Evolutionary conservation across 2,329 filamentous ascomycete species (phyloP).

Genomic region (Aureobasidium zeae): DNA sequence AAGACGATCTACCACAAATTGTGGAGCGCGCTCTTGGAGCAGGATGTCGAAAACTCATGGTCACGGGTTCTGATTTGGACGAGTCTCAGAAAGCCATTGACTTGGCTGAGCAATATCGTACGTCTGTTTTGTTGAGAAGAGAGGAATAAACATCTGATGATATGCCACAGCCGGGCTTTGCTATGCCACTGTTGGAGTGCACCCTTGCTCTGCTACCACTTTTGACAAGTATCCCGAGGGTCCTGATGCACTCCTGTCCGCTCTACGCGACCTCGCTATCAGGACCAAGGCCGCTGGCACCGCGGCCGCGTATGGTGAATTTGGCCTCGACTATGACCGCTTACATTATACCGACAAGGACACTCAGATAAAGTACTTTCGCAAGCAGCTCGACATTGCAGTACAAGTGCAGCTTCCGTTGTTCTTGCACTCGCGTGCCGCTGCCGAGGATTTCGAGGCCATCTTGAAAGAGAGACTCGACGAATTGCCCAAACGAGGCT

Average conservation of each 20-base stretch:
- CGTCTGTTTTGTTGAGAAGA: conserved; percentile 29
- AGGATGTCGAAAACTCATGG: conserved; percentile 81
- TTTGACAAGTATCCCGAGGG: conserved; percentile 59
- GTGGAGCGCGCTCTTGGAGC: conserved; percentile 67
- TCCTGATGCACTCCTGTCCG: conserved; percentile 44
- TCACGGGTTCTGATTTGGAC: conserved; percentile 79
- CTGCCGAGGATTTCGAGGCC: conserved; percentile 71
- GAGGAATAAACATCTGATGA: neutral
- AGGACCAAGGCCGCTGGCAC: conserved; percentile 49
- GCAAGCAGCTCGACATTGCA: conserved; percentile 69
- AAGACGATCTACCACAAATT: conserved; percentile 65
- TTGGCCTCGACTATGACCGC: conserved; percentile 93
- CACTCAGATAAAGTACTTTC: conserved; percentile 77
- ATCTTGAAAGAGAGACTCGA: conserved; percentile 49
- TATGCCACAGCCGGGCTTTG: conserved; percentile 57
- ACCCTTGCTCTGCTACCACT: conserved; percentile 76
- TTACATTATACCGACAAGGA: conserved; percentile 71
- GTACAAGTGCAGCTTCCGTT: conserved; percentile 70
- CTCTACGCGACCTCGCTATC: conserved; percentile 56
- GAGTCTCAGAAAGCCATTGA: conserved; percentile 68
- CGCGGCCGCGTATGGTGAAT: conserved; percentile 79
- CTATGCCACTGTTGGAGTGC: conserved; percentile 86
- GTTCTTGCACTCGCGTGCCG: conserved; percentile 86
- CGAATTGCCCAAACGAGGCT: conserved; percentile 55
- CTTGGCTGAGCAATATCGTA: conserved; percentile 66